Evolutionary conservation across 1,139 yeast genomes (phyloP).

Genomic region (Dujonia santamariae): DNA sequence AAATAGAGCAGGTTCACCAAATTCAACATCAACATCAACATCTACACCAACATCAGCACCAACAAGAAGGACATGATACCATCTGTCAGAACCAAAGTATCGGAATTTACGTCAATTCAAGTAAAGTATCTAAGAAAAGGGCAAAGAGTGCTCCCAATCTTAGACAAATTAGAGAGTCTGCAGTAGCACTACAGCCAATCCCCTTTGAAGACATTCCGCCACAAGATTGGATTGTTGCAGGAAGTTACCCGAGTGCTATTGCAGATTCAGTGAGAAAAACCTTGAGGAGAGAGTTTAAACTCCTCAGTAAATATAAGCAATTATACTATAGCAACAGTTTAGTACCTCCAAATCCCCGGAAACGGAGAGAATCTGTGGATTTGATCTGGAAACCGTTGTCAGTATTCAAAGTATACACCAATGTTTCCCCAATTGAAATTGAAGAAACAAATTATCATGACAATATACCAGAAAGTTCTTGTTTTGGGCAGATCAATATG

Average conservation of each 20-base stretch:
- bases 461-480: conserved; percentile 26
- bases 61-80: too few relatives aligned
- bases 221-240: neutral
- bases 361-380: conserved; percentile 19
- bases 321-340: neutral
- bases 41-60: too few relatives aligned
- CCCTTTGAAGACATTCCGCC: conserved; percentile 2
- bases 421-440: conserved; percentile 20
- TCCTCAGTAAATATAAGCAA: conserved; percentile 5
- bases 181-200: too few relatives aligned
- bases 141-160: too few relatives aligned
- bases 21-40: too few relatives aligned
- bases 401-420: conserved; percentile 35
- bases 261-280: conserved; percentile 17
- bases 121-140: too few relatives aligned
- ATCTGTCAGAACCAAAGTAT: too few relatives aligned
- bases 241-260: conserved; percentile 10
- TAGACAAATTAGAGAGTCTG: too few relatives aligned
- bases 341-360: conserved; percentile 8
- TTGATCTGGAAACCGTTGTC: conserved; percentile 36
- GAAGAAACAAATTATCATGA: conserved; percentile 23
- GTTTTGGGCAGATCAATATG: conserved; percentile 42
- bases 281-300: conserved; percentile 16
- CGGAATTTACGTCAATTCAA: too few relatives aligned
- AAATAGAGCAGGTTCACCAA: too few relatives aligned